A percentile compares a stretch with the other conserved stretches of the same genome.
Conservation (phyloP, 805 yeast genomes). For the Yarrowia sp. region DNA sequence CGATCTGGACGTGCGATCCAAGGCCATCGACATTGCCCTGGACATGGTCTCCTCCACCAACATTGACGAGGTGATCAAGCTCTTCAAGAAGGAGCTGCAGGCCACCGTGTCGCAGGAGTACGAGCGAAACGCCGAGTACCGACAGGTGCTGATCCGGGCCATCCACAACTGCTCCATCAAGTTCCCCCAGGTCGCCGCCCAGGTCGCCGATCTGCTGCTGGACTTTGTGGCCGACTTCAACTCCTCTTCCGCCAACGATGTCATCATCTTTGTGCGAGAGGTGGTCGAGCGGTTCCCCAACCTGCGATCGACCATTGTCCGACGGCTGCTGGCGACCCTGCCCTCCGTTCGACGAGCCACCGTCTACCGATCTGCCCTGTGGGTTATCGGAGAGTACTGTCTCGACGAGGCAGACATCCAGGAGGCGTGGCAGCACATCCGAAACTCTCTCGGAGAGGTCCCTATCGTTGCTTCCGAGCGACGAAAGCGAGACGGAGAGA, state of each 20-base stretch:
- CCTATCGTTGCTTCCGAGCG: conserved; percentile 80
- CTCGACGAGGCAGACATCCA: conserved; percentile 68
- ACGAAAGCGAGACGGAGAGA: conserved; percentile 38
- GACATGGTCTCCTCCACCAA: conserved; percentile 79
- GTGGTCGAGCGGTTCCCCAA: conserved; percentile 89
- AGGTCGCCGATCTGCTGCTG: conserved; percentile 81
- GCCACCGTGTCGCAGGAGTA: conserved; percentile 65
- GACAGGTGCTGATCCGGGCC: conserved; percentile 82
- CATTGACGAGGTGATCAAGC: conserved; percentile 88
- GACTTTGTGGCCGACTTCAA: conserved; percentile 84
- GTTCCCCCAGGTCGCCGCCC: conserved; percentile 87
- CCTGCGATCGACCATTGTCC: conserved; percentile 62
- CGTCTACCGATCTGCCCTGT: conserved; percentile 87
- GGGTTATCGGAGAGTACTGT: conserved; percentile 95
- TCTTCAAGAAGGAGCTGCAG: conserved; percentile 86
- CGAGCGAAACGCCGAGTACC: conserved; percentile 80
- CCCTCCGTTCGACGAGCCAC: conserved; percentile 77
- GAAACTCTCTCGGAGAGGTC: conserved; percentile 81
- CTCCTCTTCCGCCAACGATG: conserved; percentile 82
- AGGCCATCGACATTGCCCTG: conserved; percentile 82
- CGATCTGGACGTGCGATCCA: conserved; percentile 85
- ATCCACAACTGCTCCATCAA: conserved; percentile 85
- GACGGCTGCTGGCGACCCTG: conserved; percentile 60
- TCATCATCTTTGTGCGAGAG: conserved; percentile 87
- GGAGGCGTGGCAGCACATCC: conserved; percentile 81